Base-by-base conservation (phyloP, 2,329 filamentous ascomycete genomes). In the Fusarium sp. region DNA sequence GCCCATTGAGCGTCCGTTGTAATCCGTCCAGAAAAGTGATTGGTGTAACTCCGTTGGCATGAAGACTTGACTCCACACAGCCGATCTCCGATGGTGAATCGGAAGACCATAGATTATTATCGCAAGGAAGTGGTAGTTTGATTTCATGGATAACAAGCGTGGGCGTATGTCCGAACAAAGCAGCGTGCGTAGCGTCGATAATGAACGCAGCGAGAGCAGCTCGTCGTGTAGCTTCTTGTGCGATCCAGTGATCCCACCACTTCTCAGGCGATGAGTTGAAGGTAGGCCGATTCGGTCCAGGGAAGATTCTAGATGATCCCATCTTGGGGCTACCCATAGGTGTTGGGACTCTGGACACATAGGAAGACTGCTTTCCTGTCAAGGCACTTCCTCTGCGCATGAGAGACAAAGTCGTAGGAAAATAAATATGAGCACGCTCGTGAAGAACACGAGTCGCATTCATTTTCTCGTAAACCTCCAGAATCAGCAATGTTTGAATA, bases 231-330 rank as follows among this genome's bases (percentile, higher is more conserved):
- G 75, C 75, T 65, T 77, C 75, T 50, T 76, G 75, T 4, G 73
- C 75, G 43, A 77, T 76, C 75, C 75, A 77, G 38, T 77, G 74
- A 52, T 77, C 74, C 75, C 75, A 77, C 75, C 75, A 77, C 22
- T 70, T 75, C 16, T 77, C 76, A 8, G 74, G 76, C 0, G 72
- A 66, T 12, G 70, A 65, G 29, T 76, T 67, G 27, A 74, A 75
- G 5, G 57, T 63, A 18, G 60, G 66, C 7, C 64, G 62, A 18
- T 61, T 65, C 14, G 73, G 27, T 10, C 52, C 42, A 4, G 63
- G 63, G 12, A 67, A 59, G 2, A 73, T 45, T 40, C 49, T 73
- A 3, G 63, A 30, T 22, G 63, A 54, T 4, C 64, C 72, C 22
- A 76, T 43, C 9, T 71, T 75, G 3, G 74, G 74, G 20, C 75